A percentile compares a stretch with the other conserved stretches of the same genome.
Conservation (phyloP, 768 basidiomycete species). For the Cystobasidium ongulense region DNA sequence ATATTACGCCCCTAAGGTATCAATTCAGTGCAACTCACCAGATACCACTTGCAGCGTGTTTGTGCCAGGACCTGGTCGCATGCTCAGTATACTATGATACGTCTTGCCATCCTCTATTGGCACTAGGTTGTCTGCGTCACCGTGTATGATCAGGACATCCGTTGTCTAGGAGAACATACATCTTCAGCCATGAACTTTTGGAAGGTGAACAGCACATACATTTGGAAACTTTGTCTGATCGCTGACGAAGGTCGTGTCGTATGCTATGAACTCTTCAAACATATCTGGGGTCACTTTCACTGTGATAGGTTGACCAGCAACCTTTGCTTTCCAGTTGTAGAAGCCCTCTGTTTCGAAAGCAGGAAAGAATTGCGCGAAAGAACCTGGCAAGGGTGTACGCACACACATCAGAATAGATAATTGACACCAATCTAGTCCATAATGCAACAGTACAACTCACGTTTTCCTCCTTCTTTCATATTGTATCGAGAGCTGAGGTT, state of each 20-base stretch:
- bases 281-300: conserved; percentile 57
- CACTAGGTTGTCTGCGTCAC: conserved; percentile 60
- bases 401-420: too few species aligned
- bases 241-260: conserved; percentile 64
- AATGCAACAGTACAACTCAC: too few species aligned
- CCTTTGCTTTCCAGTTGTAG: conserved; percentile 57
- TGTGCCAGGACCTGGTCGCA: conserved; percentile 12
- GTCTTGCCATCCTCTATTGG: conserved; percentile 44
- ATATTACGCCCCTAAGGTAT: background rate
- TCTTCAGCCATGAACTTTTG: background rate
- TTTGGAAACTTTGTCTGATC: conserved; percentile 54
- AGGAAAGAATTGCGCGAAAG: conserved; percentile 48
- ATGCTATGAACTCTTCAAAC: conserved; percentile 56
- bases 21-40: background rate
- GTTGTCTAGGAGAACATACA: conserved; percentile 38
- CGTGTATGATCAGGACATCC: conserved; percentile 70
- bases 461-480: conserved; percentile 50
- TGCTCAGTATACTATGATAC: conserved; percentile 11
- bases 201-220: background rate
- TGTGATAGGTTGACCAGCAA: conserved; percentile 57
- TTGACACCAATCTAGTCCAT: too few species aligned
- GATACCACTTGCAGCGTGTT: background rate
- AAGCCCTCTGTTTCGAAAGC: conserved; percentile 56
- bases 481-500: conserved; percentile 70
- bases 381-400: background rate